Percentiles rank a stretch among this genome's conserved stretches.
These are phyloP conservation scores for Globisporangium carolinianum DNA, from an alignment of 352 stramenopile species.

Conservation along the genomic window DNA sequence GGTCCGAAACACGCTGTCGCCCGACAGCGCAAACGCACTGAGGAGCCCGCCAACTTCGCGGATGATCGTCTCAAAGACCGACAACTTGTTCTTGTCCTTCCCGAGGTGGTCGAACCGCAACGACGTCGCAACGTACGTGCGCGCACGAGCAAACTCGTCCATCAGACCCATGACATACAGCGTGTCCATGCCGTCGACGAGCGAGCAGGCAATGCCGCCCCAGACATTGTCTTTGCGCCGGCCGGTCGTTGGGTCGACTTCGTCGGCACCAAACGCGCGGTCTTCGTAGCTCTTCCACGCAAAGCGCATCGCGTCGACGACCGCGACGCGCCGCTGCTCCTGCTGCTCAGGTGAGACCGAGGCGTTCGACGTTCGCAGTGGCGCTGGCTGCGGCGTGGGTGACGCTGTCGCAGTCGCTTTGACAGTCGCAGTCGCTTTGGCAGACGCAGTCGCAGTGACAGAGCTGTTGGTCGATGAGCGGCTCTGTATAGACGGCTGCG, in stretches of 20 bases:
- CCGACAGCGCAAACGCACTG: constrained; percentile 91
- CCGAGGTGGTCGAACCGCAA: constrained; percentile 81
- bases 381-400: constrained; percentile 11
- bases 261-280: constrained; percentile 94
- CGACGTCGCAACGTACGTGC: constrained; percentile 78
- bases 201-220: constrained; percentile 86
- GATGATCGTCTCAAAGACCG: constrained; percentile 99
- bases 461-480: too few relatives aligned
- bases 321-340: constrained; percentile 28
- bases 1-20: constrained; percentile 84
- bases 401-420: background rate
- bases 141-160: constrained; percentile 88
- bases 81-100: constrained; percentile 64
- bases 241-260: constrained; percentile 84
- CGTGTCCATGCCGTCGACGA: constrained; percentile 95
- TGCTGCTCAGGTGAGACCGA: constrained; percentile 16
- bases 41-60: constrained; percentile 95
- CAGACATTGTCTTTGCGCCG: constrained; percentile 73
- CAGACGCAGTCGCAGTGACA: too few relatives aligned
- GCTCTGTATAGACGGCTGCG: too few relatives aligned
- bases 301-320: constrained; percentile 67
- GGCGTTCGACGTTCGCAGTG: background rate
- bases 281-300: constrained; percentile 89
- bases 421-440: background rate
- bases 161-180: constrained; percentile 95